Conservation (phyloP, 306 rosid genomes). For the Pyrus bretschneideri region DNA sequence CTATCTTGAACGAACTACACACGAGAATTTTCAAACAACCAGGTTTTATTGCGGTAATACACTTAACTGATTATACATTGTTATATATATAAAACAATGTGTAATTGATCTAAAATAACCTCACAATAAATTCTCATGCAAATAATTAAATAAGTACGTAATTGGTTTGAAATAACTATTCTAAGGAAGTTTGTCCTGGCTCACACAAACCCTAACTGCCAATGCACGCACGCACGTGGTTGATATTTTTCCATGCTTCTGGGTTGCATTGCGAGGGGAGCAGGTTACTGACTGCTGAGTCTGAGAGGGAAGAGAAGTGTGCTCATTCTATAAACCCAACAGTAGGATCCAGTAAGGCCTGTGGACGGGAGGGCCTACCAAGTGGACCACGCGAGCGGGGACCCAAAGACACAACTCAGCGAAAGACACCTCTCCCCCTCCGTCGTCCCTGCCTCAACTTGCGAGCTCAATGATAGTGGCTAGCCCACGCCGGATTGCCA, state of each 20-base stretch:
- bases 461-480: constrained; percentile 50
- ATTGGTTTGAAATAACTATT: background rate
- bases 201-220: background rate
- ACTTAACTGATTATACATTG: too few species aligned
- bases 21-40: too few species aligned
- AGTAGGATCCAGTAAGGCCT: background rate
- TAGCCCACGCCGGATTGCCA: constrained; percentile 59
- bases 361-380: background rate
- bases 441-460: constrained; percentile 17
- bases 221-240: background rate
- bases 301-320: background rate
- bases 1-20: too few species aligned
- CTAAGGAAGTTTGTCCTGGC: background rate
- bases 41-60: too few species aligned
- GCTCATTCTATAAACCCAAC: background rate
- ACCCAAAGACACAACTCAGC: constrained; percentile 9
- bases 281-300: background rate
- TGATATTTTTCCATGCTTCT: background rate
- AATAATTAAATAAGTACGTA: too few species aligned
- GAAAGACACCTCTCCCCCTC: background rate
- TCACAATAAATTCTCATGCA: too few species aligned
- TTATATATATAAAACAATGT: too few species aligned
- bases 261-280: background rate
- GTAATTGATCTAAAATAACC: too few species aligned
- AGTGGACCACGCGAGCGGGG: constrained; percentile 9